Percentiles rank a stretch among this genome's conserved stretches.
phyloP scores from a whole-genome alignment of 2,329 filamentous ascomycete genomes.

The Exophiala spinifera region DNA sequence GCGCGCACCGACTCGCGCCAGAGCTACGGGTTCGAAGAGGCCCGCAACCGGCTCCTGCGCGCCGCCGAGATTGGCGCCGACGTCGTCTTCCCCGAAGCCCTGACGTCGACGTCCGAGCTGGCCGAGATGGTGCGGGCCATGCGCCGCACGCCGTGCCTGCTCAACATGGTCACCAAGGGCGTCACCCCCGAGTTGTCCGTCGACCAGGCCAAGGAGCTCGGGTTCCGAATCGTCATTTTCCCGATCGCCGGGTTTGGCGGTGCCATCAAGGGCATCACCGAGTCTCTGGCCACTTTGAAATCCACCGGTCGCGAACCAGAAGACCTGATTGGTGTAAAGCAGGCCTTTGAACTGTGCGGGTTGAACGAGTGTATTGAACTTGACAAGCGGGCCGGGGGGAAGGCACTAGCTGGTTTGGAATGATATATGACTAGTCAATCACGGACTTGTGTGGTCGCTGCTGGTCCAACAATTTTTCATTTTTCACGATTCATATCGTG shows the following conservation, averaged over 20 bases:
- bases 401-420: background rate
- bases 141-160: slow-evolving; percentile 38
- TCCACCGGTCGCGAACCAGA: background rate
- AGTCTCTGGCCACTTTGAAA: background rate
- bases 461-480: too few species aligned
- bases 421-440: too few species aligned
- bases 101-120: slow-evolving; percentile 38
- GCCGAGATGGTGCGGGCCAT: slow-evolving; percentile 35
- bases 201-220: slow-evolving; percentile 39
- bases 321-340: background rate
- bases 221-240: slow-evolving; percentile 44
- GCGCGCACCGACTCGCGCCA: slow-evolving; percentile 41
- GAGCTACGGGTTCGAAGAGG: slow-evolving; percentile 40
- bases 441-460: too few species aligned
- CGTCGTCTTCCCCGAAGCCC: slow-evolving; percentile 41
- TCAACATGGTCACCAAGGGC: slow-evolving; percentile 47
- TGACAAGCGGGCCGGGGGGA: background rate
- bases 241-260: slow-evolving; percentile 26
- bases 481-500: too few species aligned
- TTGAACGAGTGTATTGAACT: background rate
- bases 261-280: background rate
- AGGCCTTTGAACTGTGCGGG: background rate
- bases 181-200: slow-evolving; percentile 39
- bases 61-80: slow-evolving; percentile 41
- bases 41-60: slow-evolving; percentile 36